phyloP scores from a whole-genome alignment of 75 land plant genomes.

The Adiantum capillusveneris region DNA sequence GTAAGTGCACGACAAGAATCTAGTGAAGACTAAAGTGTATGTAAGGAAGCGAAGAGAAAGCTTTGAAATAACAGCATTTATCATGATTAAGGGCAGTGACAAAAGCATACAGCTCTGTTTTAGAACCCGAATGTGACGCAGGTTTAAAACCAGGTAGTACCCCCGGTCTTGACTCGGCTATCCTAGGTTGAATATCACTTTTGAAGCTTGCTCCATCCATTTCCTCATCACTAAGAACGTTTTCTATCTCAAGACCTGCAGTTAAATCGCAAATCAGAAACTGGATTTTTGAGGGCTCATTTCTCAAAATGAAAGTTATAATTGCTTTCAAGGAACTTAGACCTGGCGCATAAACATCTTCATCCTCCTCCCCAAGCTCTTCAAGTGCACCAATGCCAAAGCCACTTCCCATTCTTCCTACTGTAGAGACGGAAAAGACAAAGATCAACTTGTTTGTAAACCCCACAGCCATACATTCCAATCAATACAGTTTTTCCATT shows the following conservation, averaged over 20 bases:
- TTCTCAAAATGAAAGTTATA: background rate
- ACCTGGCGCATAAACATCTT: constrained; percentile 84
- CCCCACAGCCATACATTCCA: too few relatives aligned
- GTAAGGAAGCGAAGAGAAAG: too few relatives aligned
- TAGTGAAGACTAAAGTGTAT: too few relatives aligned
- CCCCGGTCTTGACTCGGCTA: constrained; percentile 17
- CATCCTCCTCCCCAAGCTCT: constrained; percentile 84
- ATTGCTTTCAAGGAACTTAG: constrained; percentile 3
- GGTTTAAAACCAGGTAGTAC: constrained; percentile 51
- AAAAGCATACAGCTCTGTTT: constrained; percentile 46
- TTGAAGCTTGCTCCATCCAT: constrained; percentile 22
- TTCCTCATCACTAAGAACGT: constrained; percentile 34
- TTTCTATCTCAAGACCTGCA: constrained; percentile 43
- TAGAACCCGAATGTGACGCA: constrained; percentile 46
- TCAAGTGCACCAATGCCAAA: constrained; percentile 98
- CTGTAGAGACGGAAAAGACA: constrained; percentile 45
- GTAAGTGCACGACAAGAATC: too few relatives aligned
- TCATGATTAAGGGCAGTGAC: background rate
- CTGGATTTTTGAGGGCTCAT: constrained; percentile 2
- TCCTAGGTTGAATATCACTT: constrained; percentile 5
- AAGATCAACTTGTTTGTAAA: too few relatives aligned
- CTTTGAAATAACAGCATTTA: background rate
- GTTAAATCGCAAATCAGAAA: background rate
- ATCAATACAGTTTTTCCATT: too few relatives aligned
- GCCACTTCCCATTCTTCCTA: constrained; percentile 71